Evolutionary conservation across 495 filamentous ascomycete genomes (phyloP).

Genomic region (Terfezia claveryi): DNA sequence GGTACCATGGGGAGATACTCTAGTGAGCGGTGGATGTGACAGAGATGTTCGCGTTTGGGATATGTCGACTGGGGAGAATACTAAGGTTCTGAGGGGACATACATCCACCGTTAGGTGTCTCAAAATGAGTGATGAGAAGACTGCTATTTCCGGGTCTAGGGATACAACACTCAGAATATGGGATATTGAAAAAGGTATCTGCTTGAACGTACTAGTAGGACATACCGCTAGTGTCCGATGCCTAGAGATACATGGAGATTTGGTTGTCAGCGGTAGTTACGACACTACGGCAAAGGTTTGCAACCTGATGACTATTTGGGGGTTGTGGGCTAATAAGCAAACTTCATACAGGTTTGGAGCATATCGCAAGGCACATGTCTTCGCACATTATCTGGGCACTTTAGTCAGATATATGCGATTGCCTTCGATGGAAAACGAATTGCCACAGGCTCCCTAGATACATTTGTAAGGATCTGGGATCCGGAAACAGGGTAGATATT

Average conservation of each 20-base stretch:
- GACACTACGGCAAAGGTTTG: slow-evolving; percentile 69
- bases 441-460: slow-evolving; percentile 92
- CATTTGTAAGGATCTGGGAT: slow-evolving; percentile 93
- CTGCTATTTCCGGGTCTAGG: slow-evolving; percentile 85
- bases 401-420: slow-evolving; percentile 97
- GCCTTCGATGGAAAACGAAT: slow-evolving; percentile 85
- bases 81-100: slow-evolving; percentile 78
- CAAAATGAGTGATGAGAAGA: slow-evolving; percentile 87
- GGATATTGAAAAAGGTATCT: slow-evolving; percentile 73
- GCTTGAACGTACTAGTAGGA: slow-evolving; percentile 76
- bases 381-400: slow-evolving; percentile 77
- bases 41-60: slow-evolving; percentile 95
- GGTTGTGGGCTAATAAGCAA: too few species aligned
- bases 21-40: slow-evolving; percentile 93
- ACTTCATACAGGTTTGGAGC: slow-evolving; percentile 42
- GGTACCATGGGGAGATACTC: slow-evolving; percentile 89
- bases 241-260: slow-evolving; percentile 83
- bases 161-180: slow-evolving; percentile 89
- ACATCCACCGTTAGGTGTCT: slow-evolving; percentile 91
- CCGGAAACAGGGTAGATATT: slow-evolving; percentile 54
- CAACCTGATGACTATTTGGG: too few species aligned
- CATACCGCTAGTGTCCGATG: slow-evolving; percentile 94
- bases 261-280: slow-evolving; percentile 90
- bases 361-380: slow-evolving; percentile 83
- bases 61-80: slow-evolving; percentile 67